Evolutionary conservation across 306 rosid species (phyloP).

Genomic region (Oemleria cerasiformis): DNA sequence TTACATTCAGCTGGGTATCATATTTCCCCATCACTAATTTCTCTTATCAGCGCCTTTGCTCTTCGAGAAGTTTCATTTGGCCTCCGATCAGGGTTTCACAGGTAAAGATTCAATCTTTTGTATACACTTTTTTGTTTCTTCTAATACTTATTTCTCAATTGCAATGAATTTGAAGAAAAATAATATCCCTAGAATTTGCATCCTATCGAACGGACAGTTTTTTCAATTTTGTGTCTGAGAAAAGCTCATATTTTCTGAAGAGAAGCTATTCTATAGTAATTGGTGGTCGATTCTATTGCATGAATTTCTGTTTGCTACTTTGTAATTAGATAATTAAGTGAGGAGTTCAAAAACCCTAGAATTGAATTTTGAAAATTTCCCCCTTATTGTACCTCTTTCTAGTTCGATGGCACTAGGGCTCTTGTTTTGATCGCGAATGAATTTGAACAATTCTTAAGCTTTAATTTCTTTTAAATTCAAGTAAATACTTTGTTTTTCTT

Average conservation of each 20-base stretch:
- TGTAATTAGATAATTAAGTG: background rate
- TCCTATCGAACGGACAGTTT: background rate
- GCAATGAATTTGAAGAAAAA: background rate
- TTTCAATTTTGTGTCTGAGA: background rate
- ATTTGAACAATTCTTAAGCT: background rate
- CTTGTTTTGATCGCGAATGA: background rate
- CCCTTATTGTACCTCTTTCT: no score
- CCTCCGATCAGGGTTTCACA: background rate
- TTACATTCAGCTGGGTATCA: background rate
- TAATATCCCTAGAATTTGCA: background rate
- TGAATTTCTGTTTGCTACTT: background rate
- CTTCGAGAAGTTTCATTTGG: slow-evolving; percentile 7
- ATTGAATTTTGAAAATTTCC: background rate
- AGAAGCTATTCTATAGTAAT: background rate
- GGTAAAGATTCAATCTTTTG: slow-evolving; percentile 1
- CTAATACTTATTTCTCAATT: background rate
- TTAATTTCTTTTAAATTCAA: background rate
- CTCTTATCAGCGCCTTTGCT: background rate
- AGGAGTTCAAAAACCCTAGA: background rate
- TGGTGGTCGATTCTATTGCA: background rate
- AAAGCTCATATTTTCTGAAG: background rate
- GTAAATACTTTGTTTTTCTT: background rate
- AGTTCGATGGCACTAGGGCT: background rate
- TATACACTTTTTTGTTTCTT: background rate
- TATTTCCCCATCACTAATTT: background rate